Conservation (phyloP, 75 land plant species). For the Selaginella moellendorffii region DNA sequence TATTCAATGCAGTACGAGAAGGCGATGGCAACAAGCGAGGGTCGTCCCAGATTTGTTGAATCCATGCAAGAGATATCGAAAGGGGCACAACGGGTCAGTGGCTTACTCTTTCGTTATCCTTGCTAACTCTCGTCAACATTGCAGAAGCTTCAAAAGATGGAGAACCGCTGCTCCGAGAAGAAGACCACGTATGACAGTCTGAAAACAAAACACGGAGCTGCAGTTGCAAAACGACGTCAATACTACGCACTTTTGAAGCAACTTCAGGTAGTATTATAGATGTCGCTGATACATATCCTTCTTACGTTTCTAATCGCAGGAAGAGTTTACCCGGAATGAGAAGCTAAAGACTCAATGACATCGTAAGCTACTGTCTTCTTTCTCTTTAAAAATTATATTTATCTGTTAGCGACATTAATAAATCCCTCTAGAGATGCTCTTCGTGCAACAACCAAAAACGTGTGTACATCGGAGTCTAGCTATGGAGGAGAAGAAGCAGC, state of each 20-base stretch:
- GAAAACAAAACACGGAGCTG: constrained; percentile 16
- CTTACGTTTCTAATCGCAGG: no score
- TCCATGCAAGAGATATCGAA: constrained; percentile 23
- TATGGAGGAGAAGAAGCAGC: no score
- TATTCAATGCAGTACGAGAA: constrained; percentile 15
- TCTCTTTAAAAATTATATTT: no score
- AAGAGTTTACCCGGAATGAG: no score
- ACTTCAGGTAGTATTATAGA: constrained; percentile 17
- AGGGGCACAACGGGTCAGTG: constrained; percentile 21
- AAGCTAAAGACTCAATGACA: no score
- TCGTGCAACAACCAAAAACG: no score
- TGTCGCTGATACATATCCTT: no score
- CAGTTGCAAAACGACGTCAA: constrained; percentile 19
- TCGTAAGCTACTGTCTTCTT: no score
- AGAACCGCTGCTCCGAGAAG: constrained; percentile 13
- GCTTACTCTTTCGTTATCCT: constrained; percentile 1
- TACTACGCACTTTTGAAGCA: constrained; percentile 19
- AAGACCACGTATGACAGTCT: constrained; percentile 12
- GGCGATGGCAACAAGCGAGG: constrained; percentile 20
- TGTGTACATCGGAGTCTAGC: no score
- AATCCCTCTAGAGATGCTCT: no score
- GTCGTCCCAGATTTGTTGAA: constrained; percentile 21
- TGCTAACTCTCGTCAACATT: no score
- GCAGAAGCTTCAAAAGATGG: constrained; percentile 5
- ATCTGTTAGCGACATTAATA: no score